Conservation (phyloP, 2,329 filamentous ascomycete species). For the Xylaria sp. region DNA sequence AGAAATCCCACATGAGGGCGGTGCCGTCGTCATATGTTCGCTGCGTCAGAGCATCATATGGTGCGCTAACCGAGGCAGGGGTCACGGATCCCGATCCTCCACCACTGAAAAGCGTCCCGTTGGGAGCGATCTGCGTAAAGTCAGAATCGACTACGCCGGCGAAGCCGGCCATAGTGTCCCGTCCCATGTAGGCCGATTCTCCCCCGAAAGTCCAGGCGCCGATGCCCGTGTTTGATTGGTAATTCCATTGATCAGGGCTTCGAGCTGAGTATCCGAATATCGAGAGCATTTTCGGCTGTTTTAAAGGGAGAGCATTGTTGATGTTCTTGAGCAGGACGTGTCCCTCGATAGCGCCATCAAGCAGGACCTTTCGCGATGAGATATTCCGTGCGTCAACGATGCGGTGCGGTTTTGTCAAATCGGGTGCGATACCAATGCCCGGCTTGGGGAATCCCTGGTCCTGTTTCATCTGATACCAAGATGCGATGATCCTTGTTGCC, state of each 20-base stretch:
- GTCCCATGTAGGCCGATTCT: constrained; percentile 45
- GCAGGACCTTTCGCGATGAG: constrained; percentile 47
- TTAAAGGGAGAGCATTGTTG: constrained; percentile 60
- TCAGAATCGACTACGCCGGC: constrained; percentile 40
- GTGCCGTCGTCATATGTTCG: constrained; percentile 62
- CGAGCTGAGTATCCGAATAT: constrained; percentile 67
- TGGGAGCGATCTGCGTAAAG: constrained; percentile 51
- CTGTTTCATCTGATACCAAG: constrained; percentile 63
- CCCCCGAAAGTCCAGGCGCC: constrained; percentile 49
- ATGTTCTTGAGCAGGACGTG: constrained; percentile 69
- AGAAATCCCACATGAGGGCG: constrained; percentile 65
- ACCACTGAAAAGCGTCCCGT: constrained; percentile 53
- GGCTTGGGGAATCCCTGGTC: constrained; percentile 53
- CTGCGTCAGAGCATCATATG: constrained; percentile 60
- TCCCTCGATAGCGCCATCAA: constrained; percentile 66
- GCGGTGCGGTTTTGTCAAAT: constrained; percentile 55
- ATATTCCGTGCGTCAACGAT: constrained; percentile 62
- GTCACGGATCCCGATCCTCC: constrained; percentile 56
- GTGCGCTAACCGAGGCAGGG: constrained; percentile 55
- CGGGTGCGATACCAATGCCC: constrained; percentile 57
- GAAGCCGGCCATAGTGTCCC: constrained; percentile 39
- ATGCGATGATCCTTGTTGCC: constrained; percentile 58
- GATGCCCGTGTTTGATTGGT: constrained; percentile 46
- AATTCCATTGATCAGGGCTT: constrained; percentile 50
- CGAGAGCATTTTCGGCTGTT: constrained; percentile 56